phyloP scores from a whole-genome alignment of 768 basidiomycete species.

The Suillus subaureus region DNA sequence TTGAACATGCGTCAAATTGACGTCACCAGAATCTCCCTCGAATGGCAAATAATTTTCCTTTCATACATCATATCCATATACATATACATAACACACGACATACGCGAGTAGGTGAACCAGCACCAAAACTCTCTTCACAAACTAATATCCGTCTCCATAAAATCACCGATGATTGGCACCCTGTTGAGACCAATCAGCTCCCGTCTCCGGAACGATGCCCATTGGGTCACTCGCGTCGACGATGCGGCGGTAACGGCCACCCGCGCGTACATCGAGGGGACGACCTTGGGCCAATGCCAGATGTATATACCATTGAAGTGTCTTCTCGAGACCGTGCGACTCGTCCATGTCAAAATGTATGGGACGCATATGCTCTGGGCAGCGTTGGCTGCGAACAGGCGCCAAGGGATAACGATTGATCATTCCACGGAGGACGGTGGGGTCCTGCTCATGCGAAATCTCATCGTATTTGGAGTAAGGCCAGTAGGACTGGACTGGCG shows the following conservation, averaged over 20 bases:
- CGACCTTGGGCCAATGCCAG: conserved; percentile 12
- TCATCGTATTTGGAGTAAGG: background rate
- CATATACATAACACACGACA: background rate
- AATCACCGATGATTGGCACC: background rate
- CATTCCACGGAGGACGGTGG: background rate
- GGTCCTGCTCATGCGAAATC: conserved; percentile 2
- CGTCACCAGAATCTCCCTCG: background rate
- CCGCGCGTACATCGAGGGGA: conserved; percentile 13
- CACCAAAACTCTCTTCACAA: background rate
- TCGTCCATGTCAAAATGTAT: conserved; percentile 15
- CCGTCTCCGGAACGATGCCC: conserved; percentile 15
- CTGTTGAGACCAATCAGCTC: conserved; percentile 7
- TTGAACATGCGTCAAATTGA: background rate
- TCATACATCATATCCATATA: conserved; percentile 1
- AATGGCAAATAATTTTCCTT: background rate
- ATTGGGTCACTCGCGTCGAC: conserved; percentile 1
- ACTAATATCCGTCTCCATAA: background rate
- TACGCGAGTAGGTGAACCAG: background rate
- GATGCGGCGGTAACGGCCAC: conserved; percentile 11
- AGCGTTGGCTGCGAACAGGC: background rate
- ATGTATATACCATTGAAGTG: background rate
- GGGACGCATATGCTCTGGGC: conserved; percentile 9
- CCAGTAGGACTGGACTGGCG: background rate
- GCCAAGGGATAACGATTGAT: conserved; percentile 6
- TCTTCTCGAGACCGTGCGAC: background rate